Evolutionary conservation across 164 flowering plant genomes (phyloP).

Genomic region (Saururus chinensis): DNA sequence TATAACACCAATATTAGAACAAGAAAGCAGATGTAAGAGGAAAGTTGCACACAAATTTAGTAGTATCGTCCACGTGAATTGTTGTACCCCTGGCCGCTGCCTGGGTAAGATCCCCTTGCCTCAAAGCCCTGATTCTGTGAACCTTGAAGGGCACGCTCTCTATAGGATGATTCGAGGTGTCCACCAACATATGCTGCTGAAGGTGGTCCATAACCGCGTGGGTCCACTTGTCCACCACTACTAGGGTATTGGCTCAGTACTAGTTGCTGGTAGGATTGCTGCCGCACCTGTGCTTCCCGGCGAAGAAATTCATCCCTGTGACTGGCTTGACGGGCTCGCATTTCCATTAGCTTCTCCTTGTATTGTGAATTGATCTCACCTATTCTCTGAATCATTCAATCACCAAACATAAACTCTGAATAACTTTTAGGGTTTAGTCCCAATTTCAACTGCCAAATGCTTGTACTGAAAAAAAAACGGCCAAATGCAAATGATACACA

Average conservation of each 20-base stretch:
- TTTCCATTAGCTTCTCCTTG: constrained; percentile 36
- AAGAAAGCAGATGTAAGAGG: too few species aligned
- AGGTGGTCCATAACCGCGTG: constrained; percentile 27
- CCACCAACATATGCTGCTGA: constrained; percentile 22
- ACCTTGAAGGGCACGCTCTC: constrained; percentile 41
- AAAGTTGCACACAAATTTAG: too few species aligned
- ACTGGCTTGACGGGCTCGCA: constrained; percentile 38
- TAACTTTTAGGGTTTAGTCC: too few species aligned
- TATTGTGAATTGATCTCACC: constrained; percentile 33
- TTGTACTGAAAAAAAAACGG: too few species aligned
- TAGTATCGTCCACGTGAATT: background rate
- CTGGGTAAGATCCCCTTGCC: constrained; percentile 54
- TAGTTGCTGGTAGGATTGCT: constrained; percentile 40
- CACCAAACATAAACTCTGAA: background rate
- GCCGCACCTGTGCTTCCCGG: constrained; percentile 34
- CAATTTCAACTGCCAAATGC: too few species aligned
- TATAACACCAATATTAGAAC: too few species aligned
- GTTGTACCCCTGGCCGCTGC: constrained; percentile 26
- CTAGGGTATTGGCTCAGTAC: constrained; percentile 20
- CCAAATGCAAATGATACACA: too few species aligned
- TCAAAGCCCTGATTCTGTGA: constrained; percentile 41
- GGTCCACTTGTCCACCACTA: constrained; percentile 23
- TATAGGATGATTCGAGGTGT: constrained; percentile 34
- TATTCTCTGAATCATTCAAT: constrained; percentile 29
- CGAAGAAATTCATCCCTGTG: constrained; percentile 50